Evolutionary conservation across 495 filamentous ascomycete species (phyloP).

Genomic region (Penicillium steckii): DNA sequence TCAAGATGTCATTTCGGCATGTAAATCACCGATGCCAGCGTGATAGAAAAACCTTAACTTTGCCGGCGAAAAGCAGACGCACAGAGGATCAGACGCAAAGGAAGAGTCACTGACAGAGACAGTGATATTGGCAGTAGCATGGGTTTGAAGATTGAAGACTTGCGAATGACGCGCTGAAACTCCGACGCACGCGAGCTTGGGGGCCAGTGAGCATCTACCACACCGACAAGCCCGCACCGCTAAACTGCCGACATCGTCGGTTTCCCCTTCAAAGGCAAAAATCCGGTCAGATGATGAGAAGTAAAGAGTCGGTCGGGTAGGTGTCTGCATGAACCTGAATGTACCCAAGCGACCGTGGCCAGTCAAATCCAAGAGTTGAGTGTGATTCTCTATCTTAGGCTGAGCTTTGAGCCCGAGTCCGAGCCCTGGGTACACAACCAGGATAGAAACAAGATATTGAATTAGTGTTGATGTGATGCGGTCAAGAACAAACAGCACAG

Average conservation of each 20-base stretch:
- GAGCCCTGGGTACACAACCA: background rate
- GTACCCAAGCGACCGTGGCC: background rate
- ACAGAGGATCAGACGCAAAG: no score
- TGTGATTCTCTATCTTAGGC: background rate
- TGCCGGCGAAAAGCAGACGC: background rate
- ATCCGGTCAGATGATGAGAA: background rate
- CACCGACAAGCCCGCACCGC: slow-evolving; percentile 1
- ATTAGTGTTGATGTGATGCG: background rate
- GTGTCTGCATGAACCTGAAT: slow-evolving; percentile 5
- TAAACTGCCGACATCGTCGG: slow-evolving; percentile 10
- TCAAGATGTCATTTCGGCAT: background rate
- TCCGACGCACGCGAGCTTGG: slow-evolving; percentile 4
- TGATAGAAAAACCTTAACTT: background rate
- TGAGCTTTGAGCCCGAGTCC: background rate
- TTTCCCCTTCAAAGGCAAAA: background rate
- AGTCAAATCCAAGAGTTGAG: background rate
- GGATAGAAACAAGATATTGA: background rate
- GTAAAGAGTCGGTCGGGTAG: slow-evolving; percentile 2
- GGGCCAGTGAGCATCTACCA: background rate
- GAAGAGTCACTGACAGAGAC: no score
- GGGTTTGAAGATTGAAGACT: background rate
- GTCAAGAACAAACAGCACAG: background rate
- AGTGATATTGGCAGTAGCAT: background rate
- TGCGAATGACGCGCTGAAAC: slow-evolving; percentile 10
- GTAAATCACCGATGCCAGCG: background rate